Percentiles rank a stretch among this genome's conserved stretches.
Conservation (phyloP, 306 rosid genomes). For the Lithocarpus polystachyus region DNA sequence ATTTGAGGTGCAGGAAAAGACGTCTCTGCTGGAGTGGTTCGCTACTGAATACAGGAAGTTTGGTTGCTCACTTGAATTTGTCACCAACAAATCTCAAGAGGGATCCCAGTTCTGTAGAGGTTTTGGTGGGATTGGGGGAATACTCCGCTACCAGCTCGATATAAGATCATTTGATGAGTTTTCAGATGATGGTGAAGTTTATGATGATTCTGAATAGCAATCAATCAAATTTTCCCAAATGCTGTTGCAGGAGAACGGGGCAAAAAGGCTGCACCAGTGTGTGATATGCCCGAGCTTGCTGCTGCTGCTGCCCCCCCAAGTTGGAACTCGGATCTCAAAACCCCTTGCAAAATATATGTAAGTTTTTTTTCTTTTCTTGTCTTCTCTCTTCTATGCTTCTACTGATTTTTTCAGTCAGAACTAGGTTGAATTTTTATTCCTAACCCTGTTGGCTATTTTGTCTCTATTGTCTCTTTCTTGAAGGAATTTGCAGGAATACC, state of each 20-base stretch:
- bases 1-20: slow-evolving; percentile 80
- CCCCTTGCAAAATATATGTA: slow-evolving; percentile 15
- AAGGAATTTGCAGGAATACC: slow-evolving; percentile 6
- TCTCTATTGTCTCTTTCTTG: neutral
- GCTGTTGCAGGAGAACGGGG: slow-evolving; percentile 40
- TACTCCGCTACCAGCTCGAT: slow-evolving; percentile 91
- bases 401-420: neutral
- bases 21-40: slow-evolving; percentile 83
- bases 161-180: slow-evolving; percentile 74
- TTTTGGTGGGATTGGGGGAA: slow-evolving; percentile 89
- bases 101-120: slow-evolving; percentile 94
- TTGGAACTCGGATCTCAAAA: neutral
- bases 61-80: slow-evolving; percentile 82
- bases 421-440: neutral
- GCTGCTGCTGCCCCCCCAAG: neutral
- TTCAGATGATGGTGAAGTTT: slow-evolving; percentile 62
- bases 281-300: slow-evolving; percentile 7
- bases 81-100: slow-evolving; percentile 88
- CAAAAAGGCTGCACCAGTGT: slow-evolving; percentile 31
- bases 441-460: neutral
- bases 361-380: neutral
- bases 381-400: neutral
- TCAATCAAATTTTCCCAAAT: slow-evolving; percentile 33
- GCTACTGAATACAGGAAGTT: slow-evolving; percentile 74
- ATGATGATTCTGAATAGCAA: slow-evolving; percentile 63